Evolutionary conservation across 164 flowering plant genomes (phyloP).

Genomic region (Pachysandra terminalis): DNA sequence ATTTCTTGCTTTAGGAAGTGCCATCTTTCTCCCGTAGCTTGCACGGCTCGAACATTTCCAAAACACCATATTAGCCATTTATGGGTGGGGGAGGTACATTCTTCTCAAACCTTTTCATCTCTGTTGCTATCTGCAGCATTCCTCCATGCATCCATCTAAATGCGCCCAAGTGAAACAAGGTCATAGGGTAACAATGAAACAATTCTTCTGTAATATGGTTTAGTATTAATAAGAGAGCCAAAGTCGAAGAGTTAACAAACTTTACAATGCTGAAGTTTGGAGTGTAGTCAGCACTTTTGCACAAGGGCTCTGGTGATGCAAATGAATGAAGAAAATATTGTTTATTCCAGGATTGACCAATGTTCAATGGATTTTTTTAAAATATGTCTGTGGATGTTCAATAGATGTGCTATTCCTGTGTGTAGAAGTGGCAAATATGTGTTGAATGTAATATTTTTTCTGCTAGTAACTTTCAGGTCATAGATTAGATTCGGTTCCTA

Average conservation of each 20-base stretch:
- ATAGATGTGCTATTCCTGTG: no score
- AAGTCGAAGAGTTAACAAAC: background rate
- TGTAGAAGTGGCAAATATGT: no score
- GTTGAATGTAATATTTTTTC: no score
- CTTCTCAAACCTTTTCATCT: background rate
- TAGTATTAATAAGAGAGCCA: background rate
- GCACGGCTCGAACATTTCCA: background rate
- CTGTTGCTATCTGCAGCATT: background rate
- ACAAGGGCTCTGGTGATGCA: background rate
- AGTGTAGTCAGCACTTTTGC: background rate
- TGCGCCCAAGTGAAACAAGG: no score
- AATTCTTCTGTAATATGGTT: no score
- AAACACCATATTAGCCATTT: background rate
- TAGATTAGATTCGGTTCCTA: constrained; percentile 2
- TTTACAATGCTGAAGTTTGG: background rate
- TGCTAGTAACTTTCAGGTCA: no score
- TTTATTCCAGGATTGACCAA: background rate
- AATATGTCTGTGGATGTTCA: no score
- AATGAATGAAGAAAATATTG: background rate
- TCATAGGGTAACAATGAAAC: no score
- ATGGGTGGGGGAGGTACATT: background rate
- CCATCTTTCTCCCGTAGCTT: background rate
- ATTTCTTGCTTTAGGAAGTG: background rate
- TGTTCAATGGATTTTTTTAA: background rate
- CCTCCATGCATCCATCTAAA: no score